Conservation (phyloP, 1,284 basidiomycete species). For the Trametes hirsuta region DNA sequence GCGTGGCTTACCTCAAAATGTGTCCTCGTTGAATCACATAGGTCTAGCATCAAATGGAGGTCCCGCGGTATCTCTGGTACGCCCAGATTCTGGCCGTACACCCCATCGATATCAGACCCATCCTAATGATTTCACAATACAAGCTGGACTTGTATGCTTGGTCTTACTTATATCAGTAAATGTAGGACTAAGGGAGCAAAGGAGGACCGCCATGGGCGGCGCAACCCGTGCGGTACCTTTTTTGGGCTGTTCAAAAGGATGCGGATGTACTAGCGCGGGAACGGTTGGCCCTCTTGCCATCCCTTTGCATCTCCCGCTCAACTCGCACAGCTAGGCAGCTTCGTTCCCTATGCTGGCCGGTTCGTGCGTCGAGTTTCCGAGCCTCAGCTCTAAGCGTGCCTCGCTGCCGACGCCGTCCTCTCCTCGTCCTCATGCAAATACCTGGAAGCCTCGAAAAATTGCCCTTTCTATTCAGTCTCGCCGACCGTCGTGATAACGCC, state of each 20-base stretch:
- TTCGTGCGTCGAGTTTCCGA: not conserved
- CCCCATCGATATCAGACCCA: no score
- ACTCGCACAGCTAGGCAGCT: not conserved
- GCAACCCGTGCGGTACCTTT: constrained; percentile 10
- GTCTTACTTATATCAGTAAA: not conserved
- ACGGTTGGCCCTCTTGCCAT: not conserved
- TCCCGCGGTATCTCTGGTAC: no score
- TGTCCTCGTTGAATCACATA: no score
- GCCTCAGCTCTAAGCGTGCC: not conserved
- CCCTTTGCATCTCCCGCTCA: not conserved
- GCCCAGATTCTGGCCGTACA: no score
- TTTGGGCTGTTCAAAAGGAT: not conserved
- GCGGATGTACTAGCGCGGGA: not conserved
- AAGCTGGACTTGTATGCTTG: not conserved
- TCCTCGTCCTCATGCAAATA: not conserved
- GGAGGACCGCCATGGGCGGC: constrained; percentile 4
- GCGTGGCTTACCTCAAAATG: no score
- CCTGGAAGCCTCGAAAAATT: not conserved
- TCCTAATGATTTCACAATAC: no score
- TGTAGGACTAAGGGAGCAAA: not conserved
- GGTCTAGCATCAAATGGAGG: no score
- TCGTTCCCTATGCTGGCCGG: no score
- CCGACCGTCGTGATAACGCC: not conserved
- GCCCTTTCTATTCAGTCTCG: not conserved
- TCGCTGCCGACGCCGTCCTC: not conserved